phyloP scores from a whole-genome alignment of 495 filamentous ascomycete species.

The Pseudomonodictys pantanalensis region DNA sequence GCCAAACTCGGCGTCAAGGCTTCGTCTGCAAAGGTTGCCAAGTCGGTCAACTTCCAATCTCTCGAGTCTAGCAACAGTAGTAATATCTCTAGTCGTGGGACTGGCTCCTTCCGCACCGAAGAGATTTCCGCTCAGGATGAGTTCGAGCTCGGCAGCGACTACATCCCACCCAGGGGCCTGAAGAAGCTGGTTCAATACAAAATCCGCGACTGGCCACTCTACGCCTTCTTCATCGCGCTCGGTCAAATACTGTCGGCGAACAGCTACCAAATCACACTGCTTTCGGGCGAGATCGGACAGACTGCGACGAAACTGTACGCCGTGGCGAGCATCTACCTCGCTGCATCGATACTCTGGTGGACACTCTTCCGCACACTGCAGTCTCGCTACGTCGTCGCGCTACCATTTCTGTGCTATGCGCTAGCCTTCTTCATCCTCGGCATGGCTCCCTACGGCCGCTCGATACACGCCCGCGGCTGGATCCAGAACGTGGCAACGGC shows the following conservation, averaged over 20 bases:
- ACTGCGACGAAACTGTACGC: conserved; percentile 61
- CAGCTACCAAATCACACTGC: conserved; percentile 65
- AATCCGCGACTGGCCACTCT: conserved; percentile 65
- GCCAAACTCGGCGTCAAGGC: conserved; percentile 47
- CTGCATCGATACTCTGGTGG: conserved; percentile 62
- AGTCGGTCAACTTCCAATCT: neutral
- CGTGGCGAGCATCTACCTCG: conserved; percentile 61
- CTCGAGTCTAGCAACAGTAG: neutral
- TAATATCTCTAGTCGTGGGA: neutral
- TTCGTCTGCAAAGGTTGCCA: conserved; percentile 2
- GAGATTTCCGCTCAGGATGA: conserved; percentile 35
- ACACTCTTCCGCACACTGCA: conserved; percentile 54
- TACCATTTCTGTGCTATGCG: conserved; percentile 62
- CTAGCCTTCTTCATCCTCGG: conserved; percentile 63
- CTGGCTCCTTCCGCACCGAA: neutral
- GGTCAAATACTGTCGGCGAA: conserved; percentile 67
- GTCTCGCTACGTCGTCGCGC: conserved; percentile 55
- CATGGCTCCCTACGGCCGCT: conserved; percentile 53
- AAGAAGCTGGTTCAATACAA: conserved; percentile 46
- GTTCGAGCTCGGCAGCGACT: conserved; percentile 62
- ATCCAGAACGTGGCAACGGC: conserved; percentile 58
- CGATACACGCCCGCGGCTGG: conserved; percentile 46
- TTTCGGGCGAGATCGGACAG: conserved; percentile 59
- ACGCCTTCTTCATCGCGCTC: conserved; percentile 66
- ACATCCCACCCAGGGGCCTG: conserved; percentile 64